Evolutionary conservation across 2,329 filamentous ascomycete species (phyloP).

Genomic region (Fusarium sambucinum): DNA sequence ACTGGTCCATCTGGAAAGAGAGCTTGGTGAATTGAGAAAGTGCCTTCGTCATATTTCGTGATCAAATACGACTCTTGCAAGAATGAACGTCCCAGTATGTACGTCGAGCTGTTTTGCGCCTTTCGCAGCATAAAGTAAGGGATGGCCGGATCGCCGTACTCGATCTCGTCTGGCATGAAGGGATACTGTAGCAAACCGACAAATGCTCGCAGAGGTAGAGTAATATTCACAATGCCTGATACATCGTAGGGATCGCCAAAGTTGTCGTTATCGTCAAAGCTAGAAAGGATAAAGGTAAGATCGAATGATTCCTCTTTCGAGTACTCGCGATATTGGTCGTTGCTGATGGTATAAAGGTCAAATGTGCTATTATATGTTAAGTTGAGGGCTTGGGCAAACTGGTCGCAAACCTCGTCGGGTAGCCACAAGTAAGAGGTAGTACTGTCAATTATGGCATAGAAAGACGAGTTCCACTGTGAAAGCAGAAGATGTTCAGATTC

Average conservation of each 20-base stretch:
- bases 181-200: conserved; percentile 64
- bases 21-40: conserved; percentile 69
- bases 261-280: conserved; percentile 65
- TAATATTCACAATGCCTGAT: conserved; percentile 68
- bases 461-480: conserved; percentile 60
- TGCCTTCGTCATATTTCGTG: conserved; percentile 65
- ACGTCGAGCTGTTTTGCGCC: conserved; percentile 63
- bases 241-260: conserved; percentile 63
- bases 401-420: conserved; percentile 69
- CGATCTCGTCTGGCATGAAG: conserved; percentile 58
- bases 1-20: conserved; percentile 60
- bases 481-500: conserved; percentile 54
- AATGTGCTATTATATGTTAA: conserved; percentile 73
- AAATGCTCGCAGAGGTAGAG: conserved; percentile 64
- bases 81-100: conserved; percentile 75
- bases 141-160: conserved; percentile 59
- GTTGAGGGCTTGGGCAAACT: conserved; percentile 73
- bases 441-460: conserved; percentile 70
- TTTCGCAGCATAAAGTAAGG: conserved; percentile 76
- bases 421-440: conserved; percentile 74
- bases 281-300: conserved; percentile 69
- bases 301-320: conserved; percentile 59
- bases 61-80: conserved; percentile 76
- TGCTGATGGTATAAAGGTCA: conserved; percentile 73
- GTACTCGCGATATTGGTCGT: conserved; percentile 65